Evolutionary conservation across 2,329 filamentous ascomycete species (phyloP), one percentile per base, ranked within the genome.

Genomic region (Fusarium guadeloupense): DNA sequence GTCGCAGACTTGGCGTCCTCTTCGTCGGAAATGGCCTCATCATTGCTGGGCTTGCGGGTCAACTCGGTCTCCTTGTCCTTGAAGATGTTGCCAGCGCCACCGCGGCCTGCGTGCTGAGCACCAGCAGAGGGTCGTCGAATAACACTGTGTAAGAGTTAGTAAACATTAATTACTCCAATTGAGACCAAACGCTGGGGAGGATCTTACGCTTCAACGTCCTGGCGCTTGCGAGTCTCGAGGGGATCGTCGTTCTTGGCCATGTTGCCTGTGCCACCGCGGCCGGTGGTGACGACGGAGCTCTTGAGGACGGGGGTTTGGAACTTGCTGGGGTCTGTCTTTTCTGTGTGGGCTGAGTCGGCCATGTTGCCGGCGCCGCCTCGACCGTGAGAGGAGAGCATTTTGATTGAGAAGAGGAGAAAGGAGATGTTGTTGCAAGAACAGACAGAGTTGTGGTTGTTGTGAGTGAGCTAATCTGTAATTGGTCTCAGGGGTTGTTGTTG

Each of bases 231-330:
- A 30, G 93, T 92, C 72, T 91, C 86, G 35, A 81, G 78, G 4
- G 89, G 86, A 68, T 95, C 89, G 61, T 86, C 86, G 72, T 89
- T 88, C 66, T 78, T 80, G 41, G 90, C 87, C 89, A 97, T 96
- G 80, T 96, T 97, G 57, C 93, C 93, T 5, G 85, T 88, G 59
- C 93, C 93, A 51, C 93, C 93, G 45, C 93, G 90, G 52, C 93
- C 93, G 4, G 93, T 97, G 17, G 93, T 97, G 72, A 94, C 93
- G 64, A 91, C 82, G n/a, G 90, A 79, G 40, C 85, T 85, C 79
- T 96, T 97, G 72, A 98, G 85, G 12, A 86, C 90, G 1, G 93
- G 93, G 2, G 93, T 97, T 69, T 89, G 80, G 62, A 96, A 86
- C 71, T 94, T 90, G 54, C 84, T 77, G 38, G 86, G 78, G 25